A percentile compares a stretch with the other conserved stretches of the same genome.
phyloP scores from a whole-genome alignment of 73 alveolate genomes.

The Paramecium biaurelia region DNA sequence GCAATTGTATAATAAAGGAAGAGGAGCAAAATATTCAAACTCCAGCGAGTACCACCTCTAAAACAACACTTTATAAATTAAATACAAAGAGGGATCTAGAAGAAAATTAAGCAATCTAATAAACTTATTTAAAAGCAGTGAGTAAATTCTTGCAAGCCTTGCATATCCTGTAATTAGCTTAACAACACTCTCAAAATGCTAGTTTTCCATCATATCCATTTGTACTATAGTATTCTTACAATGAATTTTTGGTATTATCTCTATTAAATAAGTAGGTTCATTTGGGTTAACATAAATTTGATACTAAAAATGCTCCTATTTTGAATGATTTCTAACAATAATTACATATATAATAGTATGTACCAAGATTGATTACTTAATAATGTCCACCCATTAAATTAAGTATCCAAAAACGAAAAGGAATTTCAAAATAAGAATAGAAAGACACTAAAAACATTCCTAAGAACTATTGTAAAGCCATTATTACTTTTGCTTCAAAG shows the following conservation, averaged over 20 bases:
- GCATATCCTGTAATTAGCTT: neutral
- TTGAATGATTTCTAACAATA: neutral
- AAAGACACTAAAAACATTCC: slow-evolving; percentile 45
- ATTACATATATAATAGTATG: neutral
- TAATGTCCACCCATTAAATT: neutral
- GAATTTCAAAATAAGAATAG: neutral
- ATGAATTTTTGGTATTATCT: neutral
- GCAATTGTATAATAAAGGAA: neutral
- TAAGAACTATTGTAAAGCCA: slow-evolving; percentile 45
- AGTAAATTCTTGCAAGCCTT: neutral
- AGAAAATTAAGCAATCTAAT: neutral
- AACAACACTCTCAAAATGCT: neutral
- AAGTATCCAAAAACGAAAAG: neutral
- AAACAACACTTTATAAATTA: neutral
- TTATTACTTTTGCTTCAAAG: slow-evolving; percentile 20
- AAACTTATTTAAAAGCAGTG: neutral
- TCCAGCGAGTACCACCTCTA: neutral
- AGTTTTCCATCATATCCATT: neutral
- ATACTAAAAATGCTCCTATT: neutral
- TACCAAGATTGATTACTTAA: neutral
- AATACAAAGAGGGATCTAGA: neutral
- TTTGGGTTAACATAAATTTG: neutral
- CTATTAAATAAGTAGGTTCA: neutral
- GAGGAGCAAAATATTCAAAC: neutral
- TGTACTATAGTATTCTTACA: neutral